Base-by-base conservation (phyloP, 2,329 filamentous ascomycete species). In the Trichoderma arundinaceum region DNA sequence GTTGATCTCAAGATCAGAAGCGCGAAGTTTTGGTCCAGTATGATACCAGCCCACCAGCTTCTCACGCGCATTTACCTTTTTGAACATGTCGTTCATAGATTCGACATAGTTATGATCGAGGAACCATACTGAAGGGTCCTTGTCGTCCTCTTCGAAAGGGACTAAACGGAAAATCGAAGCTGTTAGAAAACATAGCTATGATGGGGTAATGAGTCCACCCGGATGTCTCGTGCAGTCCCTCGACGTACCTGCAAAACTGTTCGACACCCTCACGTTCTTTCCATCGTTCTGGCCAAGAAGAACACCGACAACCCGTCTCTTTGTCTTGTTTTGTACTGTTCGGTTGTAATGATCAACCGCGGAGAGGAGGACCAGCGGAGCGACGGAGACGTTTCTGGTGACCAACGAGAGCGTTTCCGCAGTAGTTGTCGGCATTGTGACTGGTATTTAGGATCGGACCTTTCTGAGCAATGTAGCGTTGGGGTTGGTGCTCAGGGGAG, bases 31-130 rank as follows among this genome's bases (percentile, higher is more conserved):
- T 44, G 95, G 95, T 48, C 95, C 95, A 19, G 95, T 96, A 81
- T 99, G 95, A 80, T 99, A 99, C 95, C 95, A 99, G 76, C 95
- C 95, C 85, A 99, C 96, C 78, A 99, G 86, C 88, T 98, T 98
- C 83, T 99, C 95, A 70, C 92, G 86, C 68, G 95, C 95, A 83
- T 99, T 99, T 85, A 99, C 94, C 83, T 98, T 98, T 85, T 99
- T 99, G 87, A 99, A 99, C 95, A 99, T 99, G 80, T 98, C 95
- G 82, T 95, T 96, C 95, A 99, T 99, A 73, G 90, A 92, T 81
- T 99, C 95, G 79, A 99, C 92, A 76, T 97, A 99, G 86, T 98
- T 98, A 86, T 99, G 95, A 79, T 99, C 95, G 70, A 99, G 82
- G 78, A 98, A 99, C 95, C 95, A 99, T 77, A 99, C 95, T 41